These are phyloP conservation scores for Phyllosticta capitalensis DNA, from an alignment of 2,329 filamentous ascomycete species.

Conservation along the genomic window DNA sequence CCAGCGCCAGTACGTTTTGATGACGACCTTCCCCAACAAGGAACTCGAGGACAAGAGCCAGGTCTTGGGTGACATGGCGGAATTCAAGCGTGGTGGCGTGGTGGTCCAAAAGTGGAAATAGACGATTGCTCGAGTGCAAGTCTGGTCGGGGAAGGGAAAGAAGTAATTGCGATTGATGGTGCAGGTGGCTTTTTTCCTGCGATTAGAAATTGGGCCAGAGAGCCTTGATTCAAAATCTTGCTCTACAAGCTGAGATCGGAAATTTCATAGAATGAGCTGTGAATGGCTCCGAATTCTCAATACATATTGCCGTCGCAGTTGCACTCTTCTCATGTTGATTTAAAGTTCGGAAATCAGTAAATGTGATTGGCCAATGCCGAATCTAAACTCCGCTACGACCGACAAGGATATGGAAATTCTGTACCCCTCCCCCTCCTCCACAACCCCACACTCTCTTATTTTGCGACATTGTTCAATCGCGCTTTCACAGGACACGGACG, in stretches of 20 bases:
- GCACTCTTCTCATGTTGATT: not conserved
- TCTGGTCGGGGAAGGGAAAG: not conserved
- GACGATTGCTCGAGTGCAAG: not conserved
- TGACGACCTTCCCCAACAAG: conserved; percentile 76
- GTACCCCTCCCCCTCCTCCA: not conserved
- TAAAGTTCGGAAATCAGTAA: not conserved
- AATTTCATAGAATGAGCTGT: not conserved
- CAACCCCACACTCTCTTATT: not conserved
- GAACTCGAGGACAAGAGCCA: conserved; percentile 59
- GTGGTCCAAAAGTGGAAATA: conserved; percentile 47
- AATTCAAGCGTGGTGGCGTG: conserved; percentile 45
- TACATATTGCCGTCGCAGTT: not conserved
- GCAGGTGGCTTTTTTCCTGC: not conserved
- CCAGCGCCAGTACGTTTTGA: conserved; percentile 59
- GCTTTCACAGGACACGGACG: not conserved
- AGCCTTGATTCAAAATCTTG: not conserved
- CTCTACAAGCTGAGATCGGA: not conserved
- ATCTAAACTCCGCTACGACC: not conserved
- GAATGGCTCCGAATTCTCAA: not conserved
- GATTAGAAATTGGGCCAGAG: not conserved
- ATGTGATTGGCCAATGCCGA: not conserved
- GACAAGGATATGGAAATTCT: not conserved
- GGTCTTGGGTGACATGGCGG: conserved; percentile 37
- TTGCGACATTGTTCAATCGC: not conserved
- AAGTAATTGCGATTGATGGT: not conserved